Base-by-base conservation (phyloP, 305 asterid genomes). In the Striga hermonthica region DNA sequence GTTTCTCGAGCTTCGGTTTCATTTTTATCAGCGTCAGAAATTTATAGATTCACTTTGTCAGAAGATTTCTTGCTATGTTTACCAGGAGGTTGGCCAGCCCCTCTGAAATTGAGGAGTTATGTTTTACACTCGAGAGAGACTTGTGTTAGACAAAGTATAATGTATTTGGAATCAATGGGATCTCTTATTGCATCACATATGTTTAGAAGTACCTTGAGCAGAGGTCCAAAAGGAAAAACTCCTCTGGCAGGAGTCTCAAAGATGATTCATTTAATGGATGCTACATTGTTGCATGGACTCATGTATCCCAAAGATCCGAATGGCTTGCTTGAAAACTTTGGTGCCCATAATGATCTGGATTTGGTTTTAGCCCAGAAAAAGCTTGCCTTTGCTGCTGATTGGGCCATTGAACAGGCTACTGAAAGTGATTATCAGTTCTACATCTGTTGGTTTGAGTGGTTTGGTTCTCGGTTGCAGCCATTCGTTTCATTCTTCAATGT, bases 1-100 rank as follows among this genome's bases (percentile, higher is more conserved):
- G 86, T 85, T 74, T 78, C 85, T 66, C 81, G 69, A 37, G 95
- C 79, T 37, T 74, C 73, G 49, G 59, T 28, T 65, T 80, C 81
- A 68, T 80, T 65, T 74, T 75, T 88, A 66, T 76, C 91, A 3
- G 70, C 14, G 60, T 63, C 70, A 16, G 82, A 85, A 62, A 72
- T 84, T 52, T 69, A 69, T 60, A 74, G 73, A 68, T 74, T 75
- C 71, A 66, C 81, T 71, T 78, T 78, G 35, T 57, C 72, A 57
- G 81, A 79, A 48, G 95, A 83, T 72, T 57, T 77, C 70, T 72
- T 79, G 57, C 71, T 90, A 61, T 75, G 78, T 72, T 66, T 83
- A 73, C 99, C 96, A 8, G 97, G 95, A 64, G 96, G 95, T 35
- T 94, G 99, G 99, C 98, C 99, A 50, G 60, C 74, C 48, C 95